Percentiles rank a stretch among this genome's conserved stretches.
These are phyloP conservation scores for Vitis amurensis DNA, from an alignment of 164 flowering plant species.

Conservation along the genomic window DNA sequence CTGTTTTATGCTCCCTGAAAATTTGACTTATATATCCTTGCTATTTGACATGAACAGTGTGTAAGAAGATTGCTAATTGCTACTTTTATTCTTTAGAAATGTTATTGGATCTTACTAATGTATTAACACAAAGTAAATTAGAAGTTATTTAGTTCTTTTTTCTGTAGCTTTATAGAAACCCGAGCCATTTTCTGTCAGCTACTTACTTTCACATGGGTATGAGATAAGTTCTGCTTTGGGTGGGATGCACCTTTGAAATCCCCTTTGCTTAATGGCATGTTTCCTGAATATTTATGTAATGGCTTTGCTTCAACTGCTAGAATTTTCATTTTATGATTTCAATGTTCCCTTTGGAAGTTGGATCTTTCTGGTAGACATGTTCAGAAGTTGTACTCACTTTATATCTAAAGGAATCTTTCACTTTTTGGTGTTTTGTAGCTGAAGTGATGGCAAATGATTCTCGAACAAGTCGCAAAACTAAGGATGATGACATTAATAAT, in stretches of 20 bases:
- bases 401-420: background rate
- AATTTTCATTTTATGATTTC: no score
- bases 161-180: no score
- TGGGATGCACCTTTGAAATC: no score
- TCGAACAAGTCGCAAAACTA: slow-evolving; percentile 17
- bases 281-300: no score
- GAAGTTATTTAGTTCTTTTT: no score
- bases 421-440: slow-evolving; percentile 1
- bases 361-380: background rate
- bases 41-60: background rate
- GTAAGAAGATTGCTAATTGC: background rate
- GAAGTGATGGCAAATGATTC: slow-evolving; percentile 28
- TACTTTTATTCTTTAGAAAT: background rate
- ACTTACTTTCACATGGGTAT: background rate
- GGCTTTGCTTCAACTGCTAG: no score
- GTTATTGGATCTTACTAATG: no score
- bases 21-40: no score
- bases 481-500: slow-evolving; percentile 22
- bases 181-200: no score
- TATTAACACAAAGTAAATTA: no score
- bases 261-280: background rate
- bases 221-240: background rate
- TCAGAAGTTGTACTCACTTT: background rate
- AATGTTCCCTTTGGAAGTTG: background rate
- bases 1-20: no score